These are phyloP conservation scores for Suillus occidentalis DNA, from an alignment of 768 basidiomycete genomes.

Conservation along the genomic window DNA sequence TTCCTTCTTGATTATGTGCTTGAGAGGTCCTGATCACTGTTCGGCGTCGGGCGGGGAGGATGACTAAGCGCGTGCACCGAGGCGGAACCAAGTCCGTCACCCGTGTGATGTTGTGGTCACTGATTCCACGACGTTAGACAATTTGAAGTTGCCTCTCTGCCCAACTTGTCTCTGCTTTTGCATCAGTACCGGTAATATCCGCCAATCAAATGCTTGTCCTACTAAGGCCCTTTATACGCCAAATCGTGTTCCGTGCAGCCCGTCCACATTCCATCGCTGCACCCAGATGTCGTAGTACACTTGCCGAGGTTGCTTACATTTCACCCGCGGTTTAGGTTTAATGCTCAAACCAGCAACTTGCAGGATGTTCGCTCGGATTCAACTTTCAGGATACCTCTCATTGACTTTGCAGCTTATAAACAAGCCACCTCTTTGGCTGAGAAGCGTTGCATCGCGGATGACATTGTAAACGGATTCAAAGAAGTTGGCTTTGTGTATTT, in stretches of 20 bases:
- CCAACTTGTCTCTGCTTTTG: neutral
- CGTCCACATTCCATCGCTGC: neutral
- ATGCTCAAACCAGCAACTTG: neutral
- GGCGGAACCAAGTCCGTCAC: too few species aligned
- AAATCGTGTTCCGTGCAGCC: neutral
- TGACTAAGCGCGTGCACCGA: too few species aligned
- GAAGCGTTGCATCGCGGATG: constrained; percentile 60
- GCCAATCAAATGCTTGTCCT: neutral
- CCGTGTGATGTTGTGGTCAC: too few species aligned
- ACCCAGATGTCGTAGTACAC: constrained; percentile 14
- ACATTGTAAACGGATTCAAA: constrained; percentile 76
- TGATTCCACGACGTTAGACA: neutral
- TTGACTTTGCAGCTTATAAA: constrained; percentile 74
- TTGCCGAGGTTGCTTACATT: constrained; percentile 24
- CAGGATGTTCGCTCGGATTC: constrained; percentile 38
- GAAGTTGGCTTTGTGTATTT: constrained; percentile 82
- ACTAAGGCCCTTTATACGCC: neutral
- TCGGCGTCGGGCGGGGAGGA: too few species aligned
- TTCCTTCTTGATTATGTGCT: too few species aligned
- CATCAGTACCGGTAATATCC: neutral
- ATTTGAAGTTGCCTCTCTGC: neutral
- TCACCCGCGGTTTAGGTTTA: neutral
- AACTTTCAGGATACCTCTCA: constrained; percentile 67
- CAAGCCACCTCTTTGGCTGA: constrained; percentile 48
- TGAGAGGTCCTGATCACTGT: too few species aligned